Evolutionary conservation across 2,329 filamentous ascomycete genomes (phyloP).

Genomic region (Gliomastix tumulicola): DNA sequence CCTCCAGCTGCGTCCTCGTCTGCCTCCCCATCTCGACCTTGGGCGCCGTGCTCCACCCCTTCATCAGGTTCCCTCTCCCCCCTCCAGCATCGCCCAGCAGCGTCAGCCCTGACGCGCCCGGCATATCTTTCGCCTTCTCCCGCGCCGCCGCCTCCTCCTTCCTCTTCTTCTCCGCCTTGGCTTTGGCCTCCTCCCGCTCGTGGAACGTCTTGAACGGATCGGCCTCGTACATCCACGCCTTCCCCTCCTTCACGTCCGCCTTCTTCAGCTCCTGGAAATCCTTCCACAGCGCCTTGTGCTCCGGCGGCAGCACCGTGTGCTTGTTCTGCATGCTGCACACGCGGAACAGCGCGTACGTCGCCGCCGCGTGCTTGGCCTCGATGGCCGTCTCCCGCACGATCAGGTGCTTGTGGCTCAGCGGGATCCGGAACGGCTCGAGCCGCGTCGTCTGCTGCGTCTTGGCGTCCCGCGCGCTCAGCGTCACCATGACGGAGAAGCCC

Average conservation of each 20-base stretch:
- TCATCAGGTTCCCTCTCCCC: constrained; percentile 42
- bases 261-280: constrained; percentile 79
- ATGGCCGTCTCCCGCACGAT: constrained; percentile 72
- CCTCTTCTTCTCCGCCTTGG: constrained; percentile 70
- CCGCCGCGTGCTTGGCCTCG: constrained; percentile 89
- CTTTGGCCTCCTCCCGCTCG: constrained; percentile 73
- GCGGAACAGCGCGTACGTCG: constrained; percentile 83
- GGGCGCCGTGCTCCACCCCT: constrained; percentile 76
- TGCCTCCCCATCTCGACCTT: constrained; percentile 89
- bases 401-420: constrained; percentile 67
- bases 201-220: constrained; percentile 82
- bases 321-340: constrained; percentile 95
- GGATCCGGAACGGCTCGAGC: constrained; percentile 77
- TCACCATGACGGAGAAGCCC: constrained; percentile 75
- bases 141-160: constrained; percentile 61
- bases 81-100: constrained; percentile 37
- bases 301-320: constrained; percentile 87
- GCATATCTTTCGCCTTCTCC: constrained; percentile 61
- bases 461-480: constrained; percentile 64
- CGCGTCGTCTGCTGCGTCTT: constrained; percentile 75
- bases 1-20: constrained; percentile 73
- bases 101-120: constrained; percentile 48
- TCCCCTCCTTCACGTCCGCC: constrained; percentile 69
- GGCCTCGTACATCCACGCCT: constrained; percentile 86
- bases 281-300: constrained; percentile 87